Conservation (phyloP, 805 yeast species). For the Hanseniaspora lachancei region DNA sequence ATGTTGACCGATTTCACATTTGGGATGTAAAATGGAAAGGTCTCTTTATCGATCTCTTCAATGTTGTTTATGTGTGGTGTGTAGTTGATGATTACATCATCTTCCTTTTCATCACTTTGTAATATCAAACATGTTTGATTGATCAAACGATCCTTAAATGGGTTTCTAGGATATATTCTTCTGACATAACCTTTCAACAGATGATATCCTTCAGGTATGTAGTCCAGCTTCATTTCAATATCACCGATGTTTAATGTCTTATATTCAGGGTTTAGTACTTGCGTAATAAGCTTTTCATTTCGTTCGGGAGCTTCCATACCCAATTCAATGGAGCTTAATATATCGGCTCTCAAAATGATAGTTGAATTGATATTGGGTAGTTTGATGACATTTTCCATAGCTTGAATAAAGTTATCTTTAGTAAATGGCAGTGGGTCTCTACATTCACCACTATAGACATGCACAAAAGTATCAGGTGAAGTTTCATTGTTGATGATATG, state of each 20-base stretch:
- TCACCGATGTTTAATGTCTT: slow-evolving; percentile 30
- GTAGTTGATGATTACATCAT: slow-evolving; percentile 50
- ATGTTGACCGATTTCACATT: slow-evolving; percentile 69
- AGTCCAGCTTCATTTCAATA: slow-evolving; percentile 26
- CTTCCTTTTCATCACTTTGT: slow-evolving; percentile 22
- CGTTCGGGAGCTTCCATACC: slow-evolving; percentile 20
- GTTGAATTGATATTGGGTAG: slow-evolving; percentile 89
- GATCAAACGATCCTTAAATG: slow-evolving; percentile 66
- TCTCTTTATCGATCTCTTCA: not conserved
- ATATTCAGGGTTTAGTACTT: slow-evolving; percentile 12
- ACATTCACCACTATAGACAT: not conserved
- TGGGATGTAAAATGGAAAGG: slow-evolving; percentile 73
- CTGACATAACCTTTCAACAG: slow-evolving; percentile 51
- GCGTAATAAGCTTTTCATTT: slow-evolving; percentile 1
- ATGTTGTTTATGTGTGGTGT: slow-evolving; percentile 51
- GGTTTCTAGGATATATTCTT: slow-evolving; percentile 82
- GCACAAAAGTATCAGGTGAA: not conserved
- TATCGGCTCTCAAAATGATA: slow-evolving; percentile 78
- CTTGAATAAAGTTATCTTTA: slow-evolving; percentile 47
- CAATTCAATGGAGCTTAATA: slow-evolving; percentile 40
- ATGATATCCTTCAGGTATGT: slow-evolving; percentile 20
- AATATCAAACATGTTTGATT: slow-evolving; percentile 68
- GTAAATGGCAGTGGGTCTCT: slow-evolving; percentile 15
- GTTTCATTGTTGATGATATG: not conserved
- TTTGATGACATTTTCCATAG: slow-evolving; percentile 64